These are phyloP conservation scores for Fusarium chuoi DNA, from an alignment of 2,329 filamentous ascomycete species.

Conservation along the genomic window DNA sequence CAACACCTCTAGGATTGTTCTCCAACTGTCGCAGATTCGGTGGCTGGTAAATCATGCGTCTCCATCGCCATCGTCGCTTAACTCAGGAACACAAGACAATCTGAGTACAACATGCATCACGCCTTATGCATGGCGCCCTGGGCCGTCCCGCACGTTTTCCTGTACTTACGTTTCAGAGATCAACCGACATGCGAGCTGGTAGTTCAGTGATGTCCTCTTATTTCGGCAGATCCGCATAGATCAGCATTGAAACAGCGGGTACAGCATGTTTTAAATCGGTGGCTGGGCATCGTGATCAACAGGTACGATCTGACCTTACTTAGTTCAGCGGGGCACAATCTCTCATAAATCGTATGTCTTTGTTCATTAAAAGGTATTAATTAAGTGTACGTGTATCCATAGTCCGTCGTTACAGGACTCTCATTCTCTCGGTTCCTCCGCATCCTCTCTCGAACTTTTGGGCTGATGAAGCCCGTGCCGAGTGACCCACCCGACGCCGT, in stretches of 20 bases:
- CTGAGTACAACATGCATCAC: neutral
- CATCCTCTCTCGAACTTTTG: neutral
- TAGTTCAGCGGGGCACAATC: neutral
- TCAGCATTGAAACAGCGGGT: neutral
- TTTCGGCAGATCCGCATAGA: conserved; percentile 14
- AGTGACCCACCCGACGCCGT: conserved; percentile 16
- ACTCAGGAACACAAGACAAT: conserved; percentile 28
- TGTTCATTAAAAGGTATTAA: neutral
- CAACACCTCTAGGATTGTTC: neutral
- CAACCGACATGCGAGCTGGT: neutral
- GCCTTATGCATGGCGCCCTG: conserved; percentile 12
- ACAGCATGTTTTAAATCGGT: neutral
- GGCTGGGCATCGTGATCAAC: conserved; percentile 32
- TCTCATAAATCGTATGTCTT: neutral
- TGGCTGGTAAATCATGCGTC: conserved; percentile 13
- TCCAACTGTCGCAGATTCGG: conserved; percentile 8
- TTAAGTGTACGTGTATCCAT: conserved; percentile 8
- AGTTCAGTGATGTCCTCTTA: neutral
- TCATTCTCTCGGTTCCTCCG: conserved; percentile 12
- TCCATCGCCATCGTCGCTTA: neutral
- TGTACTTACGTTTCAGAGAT: conserved; percentile 5
- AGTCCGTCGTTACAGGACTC: conserved; percentile 16
- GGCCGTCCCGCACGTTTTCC: conserved; percentile 17
- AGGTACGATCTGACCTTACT: conserved; percentile 19
- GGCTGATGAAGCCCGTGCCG: conserved; percentile 12